Evolutionary conservation across 768 basidiomycete genomes (phyloP).

Genomic region (Hypsizygus marmoreus): DNA sequence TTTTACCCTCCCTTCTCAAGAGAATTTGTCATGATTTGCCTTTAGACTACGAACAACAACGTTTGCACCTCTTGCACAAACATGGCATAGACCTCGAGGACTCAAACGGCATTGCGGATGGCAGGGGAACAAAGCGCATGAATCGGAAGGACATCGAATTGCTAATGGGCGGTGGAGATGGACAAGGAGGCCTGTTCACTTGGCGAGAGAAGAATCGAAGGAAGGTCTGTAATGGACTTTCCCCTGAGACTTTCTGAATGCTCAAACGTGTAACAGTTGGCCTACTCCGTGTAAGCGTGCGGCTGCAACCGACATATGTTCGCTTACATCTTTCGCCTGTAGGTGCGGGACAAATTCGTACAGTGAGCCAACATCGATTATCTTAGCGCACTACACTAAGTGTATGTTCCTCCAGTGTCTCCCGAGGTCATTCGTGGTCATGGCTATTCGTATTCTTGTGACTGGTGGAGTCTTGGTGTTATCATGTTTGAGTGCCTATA

Average conservation of each 20-base stretch:
- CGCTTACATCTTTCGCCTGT: slow-evolving; percentile 27
- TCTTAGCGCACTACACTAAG: neutral
- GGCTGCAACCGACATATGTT: slow-evolving; percentile 15
- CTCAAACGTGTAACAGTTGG: slow-evolving; percentile 52
- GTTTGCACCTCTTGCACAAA: slow-evolving; percentile 83
- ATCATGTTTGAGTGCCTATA: slow-evolving; percentile 97
- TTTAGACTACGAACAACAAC: slow-evolving; percentile 92
- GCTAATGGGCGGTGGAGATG: slow-evolving; percentile 82
- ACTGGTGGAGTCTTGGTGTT: slow-evolving; percentile 98
- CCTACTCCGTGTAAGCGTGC: slow-evolving; percentile 80
- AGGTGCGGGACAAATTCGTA: slow-evolving; percentile 88
- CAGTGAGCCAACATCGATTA: slow-evolving; percentile 48
- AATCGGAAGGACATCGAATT: slow-evolving; percentile 80
- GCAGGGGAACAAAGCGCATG: slow-evolving; percentile 75
- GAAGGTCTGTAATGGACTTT: slow-evolving; percentile 61
- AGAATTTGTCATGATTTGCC: slow-evolving; percentile 17
- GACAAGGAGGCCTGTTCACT: slow-evolving; percentile 84
- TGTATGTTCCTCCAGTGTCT: slow-evolving; percentile 58
- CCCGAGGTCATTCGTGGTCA: slow-evolving; percentile 89
- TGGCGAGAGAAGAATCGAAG: slow-evolving; percentile 94
- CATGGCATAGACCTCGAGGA: slow-evolving; percentile 96
- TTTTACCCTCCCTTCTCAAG: slow-evolving; percentile 11
- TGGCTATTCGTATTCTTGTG: slow-evolving; percentile 92
- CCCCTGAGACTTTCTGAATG: slow-evolving; percentile 24
- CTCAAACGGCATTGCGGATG: slow-evolving; percentile 61